Percentiles rank a stretch among this genome's conserved stretches.
phyloP scores from a whole-genome alignment of 306 rosid species.

The Dryas alaskensis region DNA sequence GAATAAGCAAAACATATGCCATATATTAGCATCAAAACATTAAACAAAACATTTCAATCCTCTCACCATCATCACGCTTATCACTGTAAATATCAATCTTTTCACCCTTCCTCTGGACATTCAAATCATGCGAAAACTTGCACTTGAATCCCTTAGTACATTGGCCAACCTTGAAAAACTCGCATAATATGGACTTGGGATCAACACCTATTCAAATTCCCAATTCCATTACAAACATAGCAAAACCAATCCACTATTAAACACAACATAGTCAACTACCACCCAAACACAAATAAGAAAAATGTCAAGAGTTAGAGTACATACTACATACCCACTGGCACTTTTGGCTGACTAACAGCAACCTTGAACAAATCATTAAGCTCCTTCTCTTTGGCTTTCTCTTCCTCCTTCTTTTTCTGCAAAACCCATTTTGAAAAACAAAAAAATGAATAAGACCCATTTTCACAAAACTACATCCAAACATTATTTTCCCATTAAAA shows the following conservation, averaged over 20 bases:
- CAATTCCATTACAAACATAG: constrained; percentile 20
- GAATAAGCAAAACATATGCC: constrained; percentile 7
- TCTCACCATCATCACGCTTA: constrained; percentile 72
- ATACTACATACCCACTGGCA: constrained; percentile 68
- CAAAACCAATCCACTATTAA: constrained; percentile 1
- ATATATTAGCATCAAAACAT: neutral
- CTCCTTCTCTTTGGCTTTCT: constrained; percentile 90
- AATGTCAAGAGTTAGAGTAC: neutral
- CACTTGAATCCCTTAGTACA: constrained; percentile 94
- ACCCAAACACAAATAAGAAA: neutral
- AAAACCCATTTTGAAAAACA: neutral
- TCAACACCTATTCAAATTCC: constrained; percentile 75
- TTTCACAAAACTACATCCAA: neutral
- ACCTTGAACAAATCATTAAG: constrained; percentile 84
- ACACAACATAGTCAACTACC: neutral
- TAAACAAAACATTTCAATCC: constrained; percentile 3
- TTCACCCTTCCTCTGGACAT: constrained; percentile 97
- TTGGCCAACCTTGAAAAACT: constrained; percentile 86
- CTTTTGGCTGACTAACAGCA: constrained; percentile 93
- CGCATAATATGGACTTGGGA: constrained; percentile 94
- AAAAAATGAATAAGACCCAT: neutral
- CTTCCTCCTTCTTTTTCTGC: constrained; percentile 99
- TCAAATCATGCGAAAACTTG: constrained; percentile 97
- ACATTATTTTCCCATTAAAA: neutral
- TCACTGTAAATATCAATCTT: constrained; percentile 95